Conservation (phyloP, 805 yeast species). For the Saccharomycopsis fibuligera region DNA sequence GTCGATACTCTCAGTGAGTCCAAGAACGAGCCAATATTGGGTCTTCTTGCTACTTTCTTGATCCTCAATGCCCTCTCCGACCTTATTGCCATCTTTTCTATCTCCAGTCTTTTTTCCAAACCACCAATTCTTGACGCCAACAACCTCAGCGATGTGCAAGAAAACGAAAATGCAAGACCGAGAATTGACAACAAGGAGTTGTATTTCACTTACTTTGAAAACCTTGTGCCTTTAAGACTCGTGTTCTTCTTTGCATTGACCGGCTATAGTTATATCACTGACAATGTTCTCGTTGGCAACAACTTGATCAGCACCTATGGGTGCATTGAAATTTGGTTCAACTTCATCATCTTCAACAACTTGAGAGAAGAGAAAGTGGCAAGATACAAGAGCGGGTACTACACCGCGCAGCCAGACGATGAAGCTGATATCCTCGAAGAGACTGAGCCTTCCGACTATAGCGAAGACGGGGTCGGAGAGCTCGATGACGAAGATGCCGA, state of each 20-base stretch:
- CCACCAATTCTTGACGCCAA: conserved; percentile 20
- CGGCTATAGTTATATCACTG: conserved; percentile 37
- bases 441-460: not conserved
- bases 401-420: not conserved
- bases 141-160: conserved; percentile 16
- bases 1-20: conserved; percentile 17
- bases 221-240: conserved; percentile 45
- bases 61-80: conserved; percentile 16
- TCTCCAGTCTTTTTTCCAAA: conserved; percentile 12
- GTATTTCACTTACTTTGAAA: conserved; percentile 39
- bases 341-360: conserved; percentile 44
- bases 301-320: conserved; percentile 43
- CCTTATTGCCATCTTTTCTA: conserved; percentile 19
- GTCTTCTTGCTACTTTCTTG: conserved; percentile 15
- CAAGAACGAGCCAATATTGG: conserved; percentile 15
- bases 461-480: conserved; percentile 2
- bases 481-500: conserved; percentile 1
- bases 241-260: conserved; percentile 38
- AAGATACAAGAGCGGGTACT: conserved; percentile 31
- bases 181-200: conserved; percentile 19
- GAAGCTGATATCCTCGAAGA: not conserved
- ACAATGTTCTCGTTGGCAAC: conserved; percentile 38
- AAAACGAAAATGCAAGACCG: conserved; percentile 17
- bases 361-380: conserved; percentile 46
- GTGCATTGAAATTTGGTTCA: conserved; percentile 52